Percentiles rank a stretch among this genome's conserved stretches.
phyloP scores from a whole-genome alignment of 2,329 filamentous ascomycete species.

The Claviceps pusilla region DNA sequence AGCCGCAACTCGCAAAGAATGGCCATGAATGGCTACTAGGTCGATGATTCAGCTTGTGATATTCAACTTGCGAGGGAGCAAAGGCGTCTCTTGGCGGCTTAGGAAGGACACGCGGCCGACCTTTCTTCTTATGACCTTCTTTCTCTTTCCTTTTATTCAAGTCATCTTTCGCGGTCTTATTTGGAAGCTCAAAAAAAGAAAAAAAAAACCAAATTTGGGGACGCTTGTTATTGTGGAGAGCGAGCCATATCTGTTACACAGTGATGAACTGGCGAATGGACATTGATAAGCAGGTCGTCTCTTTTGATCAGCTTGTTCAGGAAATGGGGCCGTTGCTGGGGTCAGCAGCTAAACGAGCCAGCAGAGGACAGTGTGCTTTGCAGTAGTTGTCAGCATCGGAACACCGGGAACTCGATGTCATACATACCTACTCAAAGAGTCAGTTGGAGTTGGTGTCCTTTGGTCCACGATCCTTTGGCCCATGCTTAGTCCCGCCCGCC shows the following conservation, averaged over 20 bases:
- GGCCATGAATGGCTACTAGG: slow-evolving; percentile 97
- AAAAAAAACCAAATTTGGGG: slow-evolving; percentile 7
- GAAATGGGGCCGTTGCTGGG: slow-evolving; percentile 7
- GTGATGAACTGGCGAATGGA: slow-evolving; percentile 7
- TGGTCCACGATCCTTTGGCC: neutral
- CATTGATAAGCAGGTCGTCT: slow-evolving; percentile 6
- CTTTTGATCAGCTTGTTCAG: slow-evolving; percentile 8
- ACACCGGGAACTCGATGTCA: neutral
- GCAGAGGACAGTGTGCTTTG: neutral
- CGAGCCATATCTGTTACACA: slow-evolving; percentile 7
- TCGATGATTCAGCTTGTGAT: slow-evolving; percentile 14
- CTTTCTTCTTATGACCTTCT: slow-evolving; percentile 16
- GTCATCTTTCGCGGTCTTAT: slow-evolving; percentile 17
- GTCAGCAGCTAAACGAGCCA: neutral
- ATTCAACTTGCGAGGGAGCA: slow-evolving; percentile 18
- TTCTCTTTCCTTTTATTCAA: neutral
- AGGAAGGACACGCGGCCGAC: slow-evolving; percentile 5
- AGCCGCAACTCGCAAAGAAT: slow-evolving; percentile 94
- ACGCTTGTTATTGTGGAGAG: slow-evolving; percentile 11
- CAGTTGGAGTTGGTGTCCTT: neutral
- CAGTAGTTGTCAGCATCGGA: neutral
- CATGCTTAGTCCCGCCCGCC: slow-evolving; percentile 1
- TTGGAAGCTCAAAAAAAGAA: slow-evolving; percentile 11
- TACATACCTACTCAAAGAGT: neutral
- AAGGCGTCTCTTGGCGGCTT: slow-evolving; percentile 20